Evolutionary conservation across 352 stramenopile genomes (phyloP).

Genomic region (Thalassiosira oceanica): DNA sequence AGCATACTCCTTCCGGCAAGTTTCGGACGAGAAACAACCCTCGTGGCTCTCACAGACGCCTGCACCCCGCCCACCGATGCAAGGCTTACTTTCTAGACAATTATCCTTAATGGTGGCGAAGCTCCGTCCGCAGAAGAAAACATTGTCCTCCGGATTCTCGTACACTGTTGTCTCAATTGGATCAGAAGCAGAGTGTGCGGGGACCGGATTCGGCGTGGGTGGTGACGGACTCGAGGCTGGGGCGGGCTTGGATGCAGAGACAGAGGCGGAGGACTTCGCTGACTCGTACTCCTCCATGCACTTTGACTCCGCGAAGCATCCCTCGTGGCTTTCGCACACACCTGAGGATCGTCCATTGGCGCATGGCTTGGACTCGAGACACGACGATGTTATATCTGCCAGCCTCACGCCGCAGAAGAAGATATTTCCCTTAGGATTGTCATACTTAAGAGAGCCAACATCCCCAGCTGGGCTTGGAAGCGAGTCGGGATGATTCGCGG

Average conservation of each 20-base stretch:
- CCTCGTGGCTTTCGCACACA: constrained; percentile 16
- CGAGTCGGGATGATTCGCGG: too few species aligned
- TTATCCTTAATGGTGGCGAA: constrained; percentile 12
- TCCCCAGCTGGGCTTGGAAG: too few species aligned
- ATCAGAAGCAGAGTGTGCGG: background rate
- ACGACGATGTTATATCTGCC: constrained; percentile 10
- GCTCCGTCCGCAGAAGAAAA: constrained; percentile 35
- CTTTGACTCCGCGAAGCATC: constrained; percentile 21
- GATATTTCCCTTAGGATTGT: constrained; percentile 33
- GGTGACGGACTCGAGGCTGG: background rate
- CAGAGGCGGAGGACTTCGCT: background rate
- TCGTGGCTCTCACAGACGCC: constrained; percentile 10
- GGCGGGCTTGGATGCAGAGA: background rate
- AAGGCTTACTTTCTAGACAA: constrained; percentile 35
- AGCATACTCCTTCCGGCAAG: constrained; percentile 21
- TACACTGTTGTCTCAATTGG: constrained; percentile 16
- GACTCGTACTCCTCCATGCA: constrained; percentile 17
- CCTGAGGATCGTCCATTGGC: constrained; percentile 2
- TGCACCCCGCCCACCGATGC: constrained; percentile 3
- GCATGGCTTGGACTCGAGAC: constrained; percentile 31
- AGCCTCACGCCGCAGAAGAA: constrained; percentile 41
- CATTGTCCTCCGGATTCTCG: constrained; percentile 37
- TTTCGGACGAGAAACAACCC: constrained; percentile 25
- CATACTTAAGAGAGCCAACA: constrained; percentile 5
- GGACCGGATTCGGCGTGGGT: background rate